Conservation (phyloP, 805 yeast genomes). For the Saturnispora zaruensis region DNA sequence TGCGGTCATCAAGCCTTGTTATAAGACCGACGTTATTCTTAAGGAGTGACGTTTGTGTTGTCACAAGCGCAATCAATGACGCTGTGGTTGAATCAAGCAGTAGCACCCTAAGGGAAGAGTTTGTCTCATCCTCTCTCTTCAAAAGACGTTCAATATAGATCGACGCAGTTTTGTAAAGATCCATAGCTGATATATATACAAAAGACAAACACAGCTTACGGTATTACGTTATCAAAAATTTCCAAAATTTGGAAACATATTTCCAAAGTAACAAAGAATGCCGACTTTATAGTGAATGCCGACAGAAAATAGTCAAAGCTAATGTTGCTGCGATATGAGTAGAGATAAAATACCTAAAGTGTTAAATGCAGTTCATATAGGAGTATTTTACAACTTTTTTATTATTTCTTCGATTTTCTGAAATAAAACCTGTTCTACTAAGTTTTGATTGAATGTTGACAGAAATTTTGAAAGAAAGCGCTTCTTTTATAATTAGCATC, state of each 20-base stretch:
- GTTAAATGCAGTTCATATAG: too few relatives aligned
- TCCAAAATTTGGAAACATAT: not conserved
- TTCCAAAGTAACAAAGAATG: not conserved
- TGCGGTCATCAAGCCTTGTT: constrained; percentile 53
- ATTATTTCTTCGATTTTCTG: too few relatives aligned
- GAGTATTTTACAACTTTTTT: too few relatives aligned
- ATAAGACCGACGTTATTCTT: constrained; percentile 79
- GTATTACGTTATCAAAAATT: not conserved
- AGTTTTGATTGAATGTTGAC: too few relatives aligned
- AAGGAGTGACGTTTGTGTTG: constrained; percentile 79
- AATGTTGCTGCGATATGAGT: too few relatives aligned
- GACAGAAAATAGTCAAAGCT: too few relatives aligned
- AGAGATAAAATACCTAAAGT: too few relatives aligned
- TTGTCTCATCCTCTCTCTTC: constrained; percentile 13
- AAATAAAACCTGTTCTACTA: too few relatives aligned
- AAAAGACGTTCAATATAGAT: constrained; percentile 35
- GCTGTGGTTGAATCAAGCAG: constrained; percentile 76
- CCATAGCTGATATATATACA: constrained; percentile 26
- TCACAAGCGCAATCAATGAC: constrained; percentile 74
- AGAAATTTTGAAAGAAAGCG: too few relatives aligned
- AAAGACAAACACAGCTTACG: too few relatives aligned
- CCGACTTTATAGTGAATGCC: not conserved
- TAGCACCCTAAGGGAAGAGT: constrained; percentile 53
- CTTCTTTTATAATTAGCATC: too few relatives aligned
- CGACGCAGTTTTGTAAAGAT: constrained; percentile 39